Percentiles rank a stretch among this genome's conserved stretches.
phyloP scores from a whole-genome alignment of 805 yeast species.

The Candida nitratophila region DNA sequence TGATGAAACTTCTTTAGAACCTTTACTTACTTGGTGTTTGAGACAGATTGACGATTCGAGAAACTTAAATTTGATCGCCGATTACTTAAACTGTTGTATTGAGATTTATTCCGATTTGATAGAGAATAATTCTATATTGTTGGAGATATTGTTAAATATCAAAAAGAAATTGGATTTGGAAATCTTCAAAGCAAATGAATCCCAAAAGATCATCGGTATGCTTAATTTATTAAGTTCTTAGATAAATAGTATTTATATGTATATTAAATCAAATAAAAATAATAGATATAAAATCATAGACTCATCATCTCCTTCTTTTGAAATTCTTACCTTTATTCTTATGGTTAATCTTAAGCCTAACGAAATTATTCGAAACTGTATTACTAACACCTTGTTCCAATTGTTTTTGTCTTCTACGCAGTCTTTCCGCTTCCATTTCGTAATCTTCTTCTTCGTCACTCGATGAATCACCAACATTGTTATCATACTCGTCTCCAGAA shows the following conservation, averaged over 20 bases:
- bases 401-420: slow-evolving; percentile 1
- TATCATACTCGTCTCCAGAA: slow-evolving; percentile 2
- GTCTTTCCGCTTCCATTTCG: slow-evolving; percentile 15
- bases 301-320: slow-evolving; percentile 13
- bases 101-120: slow-evolving; percentile 73
- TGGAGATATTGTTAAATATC: slow-evolving; percentile 59
- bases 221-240: slow-evolving; percentile 67
- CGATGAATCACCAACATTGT: slow-evolving; percentile 5
- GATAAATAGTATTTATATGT: slow-evolving; percentile 5
- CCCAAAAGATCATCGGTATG: slow-evolving; percentile 90
- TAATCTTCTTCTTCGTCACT: slow-evolving; percentile 10
- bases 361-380: slow-evolving; percentile 27
- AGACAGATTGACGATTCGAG: slow-evolving; percentile 75
- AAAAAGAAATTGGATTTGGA: slow-evolving; percentile 59
- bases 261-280: neutral
- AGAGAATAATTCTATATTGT: slow-evolving; percentile 70
- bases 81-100: slow-evolving; percentile 57
- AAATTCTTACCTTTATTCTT: slow-evolving; percentile 15
- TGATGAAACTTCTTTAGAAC: slow-evolving; percentile 71
- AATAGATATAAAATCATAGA: no score
- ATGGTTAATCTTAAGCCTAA: slow-evolving; percentile 25
- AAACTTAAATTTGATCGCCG: slow-evolving; percentile 55
- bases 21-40: slow-evolving; percentile 77
- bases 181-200: slow-evolving; percentile 75
- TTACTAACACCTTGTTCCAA: neutral